Evolutionary conservation across 2,329 filamentous ascomycete species (phyloP), one percentile per base, ranked within the genome.

Genomic region (Fusarium brevicatenulatum): DNA sequence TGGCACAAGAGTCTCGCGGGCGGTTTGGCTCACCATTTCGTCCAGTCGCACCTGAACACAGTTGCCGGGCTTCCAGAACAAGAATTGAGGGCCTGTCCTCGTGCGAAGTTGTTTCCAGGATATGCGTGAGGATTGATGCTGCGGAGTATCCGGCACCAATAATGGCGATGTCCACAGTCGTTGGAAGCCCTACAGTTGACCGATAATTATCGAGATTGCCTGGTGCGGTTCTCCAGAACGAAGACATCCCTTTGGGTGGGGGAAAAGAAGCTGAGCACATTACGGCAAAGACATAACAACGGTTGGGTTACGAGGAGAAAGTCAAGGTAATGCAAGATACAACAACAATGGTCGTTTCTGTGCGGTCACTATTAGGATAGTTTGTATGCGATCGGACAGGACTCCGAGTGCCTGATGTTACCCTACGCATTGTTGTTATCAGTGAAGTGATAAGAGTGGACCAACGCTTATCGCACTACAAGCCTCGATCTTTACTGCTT

Each of bases 221-320:
- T 3, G 5, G n/a, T 16, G 37, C 1, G 9, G 32, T 37, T 0
- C 32, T 52, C 49, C 49, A 52, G 0, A 52, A 37, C 0, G 49
- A 36, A 6, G 12, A 6, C 49, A 52, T 52, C 32, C 49, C 49
- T 19, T 11, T 9, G 0, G 32, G 16, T 0, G 11, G 49, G 0
- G 49, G 32, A 0, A 16, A 19, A 2, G 32, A 37, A 25, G n/a
- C 2, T 6, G 49, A 9, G n/a, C 12, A 25, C 49, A 52, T 52
- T 15, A 1, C 37, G 12, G 0, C 1, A 11, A 3, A 25, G 4
- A 19, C 4, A 21, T 11, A 25, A 7, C 0, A 25, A 18, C 2
- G 1, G 0, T 5, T 3, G 0, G 4, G 0, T 9, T 16, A 9
- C 4, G 9, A 4, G 18, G 1, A 18, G 13, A n/a, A n/a, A 18